These are phyloP conservation scores for Millerago galiae DNA, from an alignment of 805 yeast species.

Conservation along the genomic window DNA sequence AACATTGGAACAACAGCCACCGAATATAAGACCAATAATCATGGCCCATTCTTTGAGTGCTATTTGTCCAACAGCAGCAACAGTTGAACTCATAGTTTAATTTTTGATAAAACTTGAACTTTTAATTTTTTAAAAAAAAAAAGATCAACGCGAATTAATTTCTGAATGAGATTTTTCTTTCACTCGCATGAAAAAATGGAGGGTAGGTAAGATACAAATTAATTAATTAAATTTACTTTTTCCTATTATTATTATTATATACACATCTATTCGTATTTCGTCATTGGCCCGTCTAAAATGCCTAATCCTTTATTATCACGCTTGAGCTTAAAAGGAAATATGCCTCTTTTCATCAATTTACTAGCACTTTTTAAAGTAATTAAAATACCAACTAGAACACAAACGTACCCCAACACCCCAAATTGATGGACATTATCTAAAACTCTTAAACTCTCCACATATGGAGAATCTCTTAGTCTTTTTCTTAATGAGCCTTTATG, in stretches of 20 bases:
- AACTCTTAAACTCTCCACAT: constrained; percentile 29
- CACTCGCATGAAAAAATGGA: no score
- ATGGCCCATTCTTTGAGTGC: constrained; percentile 13
- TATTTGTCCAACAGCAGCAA: constrained; percentile 11
- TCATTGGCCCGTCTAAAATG: background rate
- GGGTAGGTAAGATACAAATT: no score
- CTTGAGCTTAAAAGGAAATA: background rate
- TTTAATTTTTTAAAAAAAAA: constrained; percentile 24
- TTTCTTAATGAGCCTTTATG: constrained; percentile 15
- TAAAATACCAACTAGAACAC: constrained; percentile 1
- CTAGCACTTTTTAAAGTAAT: background rate
- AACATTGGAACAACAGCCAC: constrained; percentile 70
- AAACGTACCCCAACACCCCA: constrained; percentile 38
- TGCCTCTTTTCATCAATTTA: background rate
- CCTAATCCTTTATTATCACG: background rate
- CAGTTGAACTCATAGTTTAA: constrained; percentile 1
- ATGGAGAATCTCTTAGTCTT: constrained; percentile 40
- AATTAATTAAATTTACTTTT: no score
- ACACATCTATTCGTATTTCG: background rate
- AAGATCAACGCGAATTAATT: no score
- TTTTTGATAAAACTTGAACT: constrained; percentile 43
- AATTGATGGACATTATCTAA: constrained; percentile 39
- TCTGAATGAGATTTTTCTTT: no score
- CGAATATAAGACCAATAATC: constrained; percentile 37
- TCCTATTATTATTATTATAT: no score